These are phyloP conservation scores for Pittosporum tobira DNA, from an alignment of 129 eudicot genomes.

Conservation along the genomic window DNA sequence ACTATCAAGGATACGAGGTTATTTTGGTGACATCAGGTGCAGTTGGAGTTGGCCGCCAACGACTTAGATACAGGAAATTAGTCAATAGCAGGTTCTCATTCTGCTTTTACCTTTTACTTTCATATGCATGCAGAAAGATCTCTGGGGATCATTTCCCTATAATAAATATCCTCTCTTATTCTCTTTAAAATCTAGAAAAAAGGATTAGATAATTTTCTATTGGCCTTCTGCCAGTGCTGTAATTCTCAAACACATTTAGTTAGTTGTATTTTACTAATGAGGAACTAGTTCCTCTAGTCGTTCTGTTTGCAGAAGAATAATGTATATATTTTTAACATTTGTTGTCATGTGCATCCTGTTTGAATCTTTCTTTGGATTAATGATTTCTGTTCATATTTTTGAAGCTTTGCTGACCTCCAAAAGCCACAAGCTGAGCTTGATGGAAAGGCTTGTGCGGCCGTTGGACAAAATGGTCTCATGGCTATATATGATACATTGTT, in stretches of 20 bases:
- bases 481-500: conserved; percentile 88
- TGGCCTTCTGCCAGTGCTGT: not conserved
- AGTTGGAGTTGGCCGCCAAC: conserved; percentile 87
- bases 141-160: not conserved
- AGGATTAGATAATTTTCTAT: no score
- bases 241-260: not conserved
- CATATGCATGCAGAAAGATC: conserved; percentile 9
- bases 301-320: not conserved
- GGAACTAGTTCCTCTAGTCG: not conserved
- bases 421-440: conserved; percentile 91
- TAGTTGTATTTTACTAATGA: not conserved
- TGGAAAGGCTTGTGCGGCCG: conserved; percentile 98
- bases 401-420: conserved; percentile 91
- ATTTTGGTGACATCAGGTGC: conserved; percentile 97
- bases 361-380: conserved; percentile 3
- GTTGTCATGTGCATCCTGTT: no score
- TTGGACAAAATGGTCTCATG: conserved; percentile 98
- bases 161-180: no score
- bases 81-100: conserved; percentile 71
- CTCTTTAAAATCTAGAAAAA: no score
- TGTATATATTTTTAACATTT: no score
- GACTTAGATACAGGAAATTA: conserved; percentile 72
- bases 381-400: conserved; percentile 13
- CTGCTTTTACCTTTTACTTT: not conserved
- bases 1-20: conserved; percentile 75